A percentile compares a stretch with the other conserved stretches of the same genome.
These are phyloP conservation scores for barley (Hordeum vulgare) DNA, from an alignment of 176 grass and related monocot genomes.

Conservation along the genomic window MorexV3_pseudomolecules_assembly NC_058523.1:72356511-72357010, in stretches of 20 bases:
- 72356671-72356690: constrained; percentile 36
- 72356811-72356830: constrained; percentile 16
- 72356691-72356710: constrained; percentile 42
- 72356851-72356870: constrained; percentile 22
- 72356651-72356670: constrained; percentile 44
- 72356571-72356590: neutral
- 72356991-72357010: constrained; percentile 18
- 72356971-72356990: constrained; percentile 9
- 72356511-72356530: constrained; percentile 29
- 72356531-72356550: neutral
- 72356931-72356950: constrained; percentile 18
- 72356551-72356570: neutral
- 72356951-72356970: constrained; percentile 18
- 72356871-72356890: constrained; percentile 29
- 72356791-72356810: constrained; percentile 24
- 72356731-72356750: constrained; percentile 11
- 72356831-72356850: constrained; percentile 31
- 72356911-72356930: constrained; percentile 10
- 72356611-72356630: constrained; percentile 50
- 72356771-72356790: constrained; percentile 36
- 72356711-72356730: constrained; percentile 44
- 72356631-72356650: constrained; percentile 29
- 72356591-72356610: constrained; percentile 28
- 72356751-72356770: constrained; percentile 36
- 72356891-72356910: constrained; percentile 29